Conservation (phyloP, 2,329 filamentous ascomycete genomes). For the Pyrenochaeta sp. region DNA sequence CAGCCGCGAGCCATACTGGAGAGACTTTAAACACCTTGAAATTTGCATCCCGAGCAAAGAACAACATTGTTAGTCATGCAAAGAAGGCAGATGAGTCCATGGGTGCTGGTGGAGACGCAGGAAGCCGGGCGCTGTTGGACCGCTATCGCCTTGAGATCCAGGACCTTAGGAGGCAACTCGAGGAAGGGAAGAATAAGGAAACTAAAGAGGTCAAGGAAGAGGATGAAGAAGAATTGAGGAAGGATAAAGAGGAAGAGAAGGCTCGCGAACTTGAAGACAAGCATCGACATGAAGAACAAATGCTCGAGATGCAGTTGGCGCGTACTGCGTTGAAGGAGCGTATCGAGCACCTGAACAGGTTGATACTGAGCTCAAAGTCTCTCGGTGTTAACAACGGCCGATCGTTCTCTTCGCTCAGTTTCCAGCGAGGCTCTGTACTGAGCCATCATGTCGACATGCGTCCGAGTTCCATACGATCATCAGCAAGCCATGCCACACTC, state of each 20-base stretch:
- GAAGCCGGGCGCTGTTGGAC: conserved; percentile 85
- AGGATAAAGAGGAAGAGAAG: conserved; percentile 73
- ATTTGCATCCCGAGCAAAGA: conserved; percentile 95
- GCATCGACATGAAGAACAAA: conserved; percentile 91
- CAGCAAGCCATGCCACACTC: conserved; percentile 49
- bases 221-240: conserved; percentile 59
- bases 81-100: conserved; percentile 93
- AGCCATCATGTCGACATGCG: conserved; percentile 47
- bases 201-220: conserved; percentile 64
- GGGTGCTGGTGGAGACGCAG: conserved; percentile 77
- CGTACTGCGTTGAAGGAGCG: conserved; percentile 95
- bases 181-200: conserved; percentile 69
- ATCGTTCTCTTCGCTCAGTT: conserved; percentile 51
- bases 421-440: conserved; percentile 48
- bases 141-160: conserved; percentile 93
- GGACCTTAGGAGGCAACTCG: conserved; percentile 80
- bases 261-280: conserved; percentile 76
- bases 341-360: conserved; percentile 93
- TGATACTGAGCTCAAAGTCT: conserved; percentile 95
- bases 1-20: conserved; percentile 75
- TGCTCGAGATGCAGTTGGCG: conserved; percentile 97
- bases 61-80: conserved; percentile 96
- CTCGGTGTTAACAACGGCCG: conserved; percentile 79
- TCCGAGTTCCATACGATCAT: conserved; percentile 59
- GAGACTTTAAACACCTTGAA: conserved; percentile 97